Percentiles rank a stretch among this genome's conserved stretches.
phyloP scores from a whole-genome alignment of 768 basidiomycete species.

The Phlebiopsis gigantea region DNA sequence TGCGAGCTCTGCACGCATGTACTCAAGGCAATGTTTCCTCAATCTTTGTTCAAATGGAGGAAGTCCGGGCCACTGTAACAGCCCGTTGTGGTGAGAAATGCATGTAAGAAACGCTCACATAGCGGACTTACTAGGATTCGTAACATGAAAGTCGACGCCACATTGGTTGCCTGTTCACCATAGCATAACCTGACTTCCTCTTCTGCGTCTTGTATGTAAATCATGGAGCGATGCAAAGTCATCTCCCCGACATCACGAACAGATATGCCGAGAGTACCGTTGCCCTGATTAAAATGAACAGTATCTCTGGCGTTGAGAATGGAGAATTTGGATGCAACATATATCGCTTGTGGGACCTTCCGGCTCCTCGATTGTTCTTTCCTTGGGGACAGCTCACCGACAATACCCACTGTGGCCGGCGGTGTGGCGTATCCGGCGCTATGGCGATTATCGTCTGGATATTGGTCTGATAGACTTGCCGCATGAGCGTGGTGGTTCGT shows the following conservation, averaged over 20 bases:
- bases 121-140: not conserved
- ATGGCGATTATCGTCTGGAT: not conserved
- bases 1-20: not conserved
- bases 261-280: not conserved
- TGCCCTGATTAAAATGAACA: not conserved
- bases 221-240: not conserved
- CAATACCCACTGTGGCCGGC: not conserved
- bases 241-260: not conserved
- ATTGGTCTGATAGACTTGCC: not conserved
- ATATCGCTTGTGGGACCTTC: not conserved
- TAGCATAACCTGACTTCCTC: not conserved
- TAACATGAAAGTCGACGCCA: not conserved
- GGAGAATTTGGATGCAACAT: not conserved
- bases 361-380: not conserved
- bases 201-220: not conserved
- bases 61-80: not conserved
- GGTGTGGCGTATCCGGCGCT: not conserved
- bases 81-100: not conserved
- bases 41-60: not conserved
- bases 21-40: not conserved
- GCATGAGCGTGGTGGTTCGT: not conserved
- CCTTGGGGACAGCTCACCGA: not conserved
- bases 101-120: not conserved
- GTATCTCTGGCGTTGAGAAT: not conserved
- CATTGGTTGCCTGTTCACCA: not conserved